Conservation (phyloP, 1,139 yeast genomes). For the Nakaseomyces kungkrabaensis region DNA sequence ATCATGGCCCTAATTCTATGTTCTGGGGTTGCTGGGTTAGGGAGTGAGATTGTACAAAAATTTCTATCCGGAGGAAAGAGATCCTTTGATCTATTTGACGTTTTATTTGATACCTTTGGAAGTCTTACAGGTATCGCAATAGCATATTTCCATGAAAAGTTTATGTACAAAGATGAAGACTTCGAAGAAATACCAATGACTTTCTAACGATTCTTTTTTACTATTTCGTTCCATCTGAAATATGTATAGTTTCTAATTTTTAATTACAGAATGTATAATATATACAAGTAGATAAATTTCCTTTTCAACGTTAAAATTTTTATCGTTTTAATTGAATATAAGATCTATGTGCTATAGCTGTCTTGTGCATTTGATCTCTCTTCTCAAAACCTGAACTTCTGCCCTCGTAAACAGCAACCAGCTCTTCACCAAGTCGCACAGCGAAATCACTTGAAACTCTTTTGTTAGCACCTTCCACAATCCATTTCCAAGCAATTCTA, state of each 20-base stretch:
- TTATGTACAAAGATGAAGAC: neutral
- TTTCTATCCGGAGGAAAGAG: conserved; percentile 35
- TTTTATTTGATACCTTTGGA: conserved; percentile 35
- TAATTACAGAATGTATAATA: conserved; percentile 2
- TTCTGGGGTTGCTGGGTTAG: conserved; percentile 37
- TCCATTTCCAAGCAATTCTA: conserved; percentile 84
- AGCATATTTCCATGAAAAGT: conserved; percentile 6
- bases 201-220: neutral
- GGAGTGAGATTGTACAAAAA: conserved; percentile 43
- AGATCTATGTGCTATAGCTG: conserved; percentile 77
- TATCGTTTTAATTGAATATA: conserved; percentile 41
- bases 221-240: neutral
- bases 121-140: conserved; percentile 19
- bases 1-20: conserved; percentile 35
- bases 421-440: conserved; percentile 86
- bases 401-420: conserved; percentile 67
- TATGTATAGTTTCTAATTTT: neutral
- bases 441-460: conserved; percentile 74
- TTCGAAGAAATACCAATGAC: neutral
- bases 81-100: conserved; percentile 42
- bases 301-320: neutral
- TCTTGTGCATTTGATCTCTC: conserved; percentile 71
- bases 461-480: conserved; percentile 71
- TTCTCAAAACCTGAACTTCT: conserved; percentile 78
- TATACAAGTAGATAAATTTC: conserved; percentile 3